Percentiles rank a stretch among this genome's conserved stretches.
Evolutionary conservation across 2,329 filamentous ascomycete genomes (phyloP).

Genomic region (Ascocoryne sarcoides): DNA sequence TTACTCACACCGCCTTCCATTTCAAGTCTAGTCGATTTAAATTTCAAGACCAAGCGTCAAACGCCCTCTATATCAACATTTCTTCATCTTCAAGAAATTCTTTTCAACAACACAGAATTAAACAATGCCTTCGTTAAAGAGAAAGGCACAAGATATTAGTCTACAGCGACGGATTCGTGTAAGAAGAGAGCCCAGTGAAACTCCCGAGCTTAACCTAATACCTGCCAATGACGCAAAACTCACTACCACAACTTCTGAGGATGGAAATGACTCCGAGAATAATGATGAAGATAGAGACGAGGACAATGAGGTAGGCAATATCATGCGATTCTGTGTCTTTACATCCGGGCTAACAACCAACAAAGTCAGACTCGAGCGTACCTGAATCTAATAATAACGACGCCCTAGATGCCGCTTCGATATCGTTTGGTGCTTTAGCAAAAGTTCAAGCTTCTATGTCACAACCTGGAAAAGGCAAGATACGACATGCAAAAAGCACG

Average conservation of each 20-base stretch:
- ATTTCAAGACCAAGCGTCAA: no score
- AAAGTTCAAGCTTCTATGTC: conserved; percentile 68
- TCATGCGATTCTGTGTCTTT: no score
- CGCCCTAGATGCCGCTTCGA: conserved; percentile 37
- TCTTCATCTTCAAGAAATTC: no score
- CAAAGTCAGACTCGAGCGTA: background rate
- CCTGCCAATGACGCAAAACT: background rate
- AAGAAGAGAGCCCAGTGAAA: conserved; percentile 23
- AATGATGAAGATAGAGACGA: background rate
- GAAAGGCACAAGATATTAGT: conserved; percentile 20
- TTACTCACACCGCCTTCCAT: no score
- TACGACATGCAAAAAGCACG: conserved; percentile 30
- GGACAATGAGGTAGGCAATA: background rate
- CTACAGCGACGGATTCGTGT: conserved; percentile 26
- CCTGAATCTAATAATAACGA: background rate
- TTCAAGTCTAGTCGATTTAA: no score
- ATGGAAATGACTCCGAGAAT: background rate
- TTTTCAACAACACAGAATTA: no score
- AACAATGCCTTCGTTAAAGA: conserved; percentile 12
- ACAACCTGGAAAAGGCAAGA: conserved; percentile 22
- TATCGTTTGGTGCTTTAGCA: conserved; percentile 86
- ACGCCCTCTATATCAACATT: no score
- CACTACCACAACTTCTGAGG: background rate
- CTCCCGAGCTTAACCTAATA: conserved; percentile 15
- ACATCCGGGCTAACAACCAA: background rate